Conservation (phyloP, 148 eudicot species). For the Fallopia convolvulus region DNA sequence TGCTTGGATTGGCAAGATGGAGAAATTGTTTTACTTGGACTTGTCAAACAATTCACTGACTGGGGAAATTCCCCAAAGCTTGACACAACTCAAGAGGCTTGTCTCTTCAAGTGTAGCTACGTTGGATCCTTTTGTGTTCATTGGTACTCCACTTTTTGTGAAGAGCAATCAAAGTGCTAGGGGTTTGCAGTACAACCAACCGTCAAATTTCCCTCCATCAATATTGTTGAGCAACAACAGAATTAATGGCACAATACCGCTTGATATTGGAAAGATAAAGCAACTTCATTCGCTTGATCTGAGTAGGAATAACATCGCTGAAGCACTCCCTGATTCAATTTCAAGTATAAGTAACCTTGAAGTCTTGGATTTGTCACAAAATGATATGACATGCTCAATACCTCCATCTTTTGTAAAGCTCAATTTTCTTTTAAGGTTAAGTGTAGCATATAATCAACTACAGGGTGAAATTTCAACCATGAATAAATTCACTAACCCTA, state of each 20-base stretch:
- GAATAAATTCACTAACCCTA: background rate
- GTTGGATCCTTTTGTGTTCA: constrained; percentile 28
- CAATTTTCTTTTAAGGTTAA: constrained; percentile 68
- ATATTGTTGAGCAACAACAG: constrained; percentile 57
- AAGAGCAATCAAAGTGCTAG: constrained; percentile 70
- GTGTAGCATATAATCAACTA: constrained; percentile 72
- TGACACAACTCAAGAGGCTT: constrained; percentile 56
- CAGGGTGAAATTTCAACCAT: constrained; percentile 30
- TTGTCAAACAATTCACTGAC: constrained; percentile 68
- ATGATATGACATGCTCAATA: constrained; percentile 60
- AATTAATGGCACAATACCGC: constrained; percentile 50
- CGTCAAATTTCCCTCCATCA: constrained; percentile 82
- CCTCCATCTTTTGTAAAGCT: constrained; percentile 58
- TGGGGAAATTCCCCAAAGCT: constrained; percentile 59
- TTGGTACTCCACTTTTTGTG: constrained; percentile 60
- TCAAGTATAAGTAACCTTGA: constrained; percentile 62
- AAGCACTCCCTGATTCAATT: constrained; percentile 63
- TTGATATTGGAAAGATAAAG: constrained; percentile 59
- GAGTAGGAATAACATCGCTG: constrained; percentile 62
- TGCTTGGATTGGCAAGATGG: constrained; percentile 71
- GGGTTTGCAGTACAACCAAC: constrained; percentile 74
- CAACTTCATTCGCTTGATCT: constrained; percentile 78
- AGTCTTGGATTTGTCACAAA: constrained; percentile 62
- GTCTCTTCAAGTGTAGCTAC: constrained; percentile 27
- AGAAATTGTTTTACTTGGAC: constrained; percentile 68